Percentiles rank a stretch among this genome's conserved stretches.
These are phyloP conservation scores for Aureobasidium sp. DNA, from an alignment of 2,329 filamentous ascomycete species.

Conservation along the genomic window DNA sequence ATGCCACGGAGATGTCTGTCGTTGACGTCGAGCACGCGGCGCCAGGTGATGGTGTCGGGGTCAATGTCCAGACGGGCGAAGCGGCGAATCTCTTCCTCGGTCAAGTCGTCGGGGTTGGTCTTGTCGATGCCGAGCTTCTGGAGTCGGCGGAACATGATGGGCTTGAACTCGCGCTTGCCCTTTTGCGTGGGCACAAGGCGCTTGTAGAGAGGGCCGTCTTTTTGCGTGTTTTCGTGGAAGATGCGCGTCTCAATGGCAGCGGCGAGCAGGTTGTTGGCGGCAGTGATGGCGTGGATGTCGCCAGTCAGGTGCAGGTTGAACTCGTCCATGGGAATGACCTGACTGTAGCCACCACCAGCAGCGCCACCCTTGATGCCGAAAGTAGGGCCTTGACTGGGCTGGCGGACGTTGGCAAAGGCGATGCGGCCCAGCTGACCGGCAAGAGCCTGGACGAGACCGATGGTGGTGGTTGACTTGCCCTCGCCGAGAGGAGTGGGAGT, in stretches of 20 bases:
- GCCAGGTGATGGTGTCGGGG: constrained; percentile 94
- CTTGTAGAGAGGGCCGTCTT: constrained; percentile 77
- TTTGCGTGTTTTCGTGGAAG: constrained; percentile 95
- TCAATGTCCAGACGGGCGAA: constrained; percentile 97
- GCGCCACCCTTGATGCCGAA: constrained; percentile 99
- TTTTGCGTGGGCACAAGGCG: constrained; percentile 85
- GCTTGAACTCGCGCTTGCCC: constrained; percentile 75
- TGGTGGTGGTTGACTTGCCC: constrained; percentile 96
- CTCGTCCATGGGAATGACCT: constrained; percentile 99
- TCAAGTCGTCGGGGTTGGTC: constrained; percentile 84
- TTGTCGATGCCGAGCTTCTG: constrained; percentile 96
- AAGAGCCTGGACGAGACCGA: constrained; percentile 87
- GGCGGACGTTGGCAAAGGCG: constrained; percentile 91
- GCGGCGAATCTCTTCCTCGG: constrained; percentile 73
- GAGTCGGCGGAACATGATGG: constrained; percentile 84
- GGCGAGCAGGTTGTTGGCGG: constrained; percentile 92
- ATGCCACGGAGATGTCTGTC: constrained; percentile 86
- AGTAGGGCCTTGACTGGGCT: constrained; percentile 93
- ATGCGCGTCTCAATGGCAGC: constrained; percentile 96
- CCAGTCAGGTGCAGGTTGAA: constrained; percentile 97
- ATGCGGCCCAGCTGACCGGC: constrained; percentile 80
- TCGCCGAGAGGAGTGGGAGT: constrained; percentile 94
- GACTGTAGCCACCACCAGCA: constrained; percentile 93
- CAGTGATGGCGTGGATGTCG: constrained; percentile 94
- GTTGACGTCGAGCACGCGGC: constrained; percentile 91